phyloP scores from a whole-genome alignment of 2,329 filamentous ascomycete genomes.

The Aspergillus ochraceoroseus region DNA sequence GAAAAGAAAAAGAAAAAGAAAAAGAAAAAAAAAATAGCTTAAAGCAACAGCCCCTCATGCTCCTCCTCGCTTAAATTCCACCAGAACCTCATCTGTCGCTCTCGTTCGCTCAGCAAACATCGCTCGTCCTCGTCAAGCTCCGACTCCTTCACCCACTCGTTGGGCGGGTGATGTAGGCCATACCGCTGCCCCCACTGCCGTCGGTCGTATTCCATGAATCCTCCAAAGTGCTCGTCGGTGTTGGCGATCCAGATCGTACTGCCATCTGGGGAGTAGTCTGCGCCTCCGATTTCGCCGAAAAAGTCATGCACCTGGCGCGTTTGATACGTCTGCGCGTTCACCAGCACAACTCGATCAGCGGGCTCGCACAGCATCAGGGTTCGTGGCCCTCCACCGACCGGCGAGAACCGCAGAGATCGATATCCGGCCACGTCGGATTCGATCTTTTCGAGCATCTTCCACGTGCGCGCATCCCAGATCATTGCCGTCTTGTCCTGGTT shows the following conservation, averaged over 20 bases:
- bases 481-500: slow-evolving; percentile 46
- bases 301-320: slow-evolving; percentile 44
- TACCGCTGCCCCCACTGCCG: slow-evolving; percentile 36
- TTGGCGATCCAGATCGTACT: slow-evolving; percentile 43
- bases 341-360: slow-evolving; percentile 43
- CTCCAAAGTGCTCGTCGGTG: slow-evolving; percentile 42
- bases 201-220: slow-evolving; percentile 44
- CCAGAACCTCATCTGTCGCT: slow-evolving; percentile 34
- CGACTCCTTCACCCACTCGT: slow-evolving; percentile 37
- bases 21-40: slow-evolving; percentile 1
- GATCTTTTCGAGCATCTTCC: slow-evolving; percentile 38
- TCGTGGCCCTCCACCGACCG: slow-evolving; percentile 42
- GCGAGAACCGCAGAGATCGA: slow-evolving; percentile 43
- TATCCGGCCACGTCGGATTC: slow-evolving; percentile 45
- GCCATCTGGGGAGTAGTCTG: slow-evolving; percentile 42
- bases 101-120: slow-evolving; percentile 33
- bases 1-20: neutral
- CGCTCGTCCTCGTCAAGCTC: slow-evolving; percentile 35
- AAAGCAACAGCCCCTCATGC: slow-evolving; percentile 32
- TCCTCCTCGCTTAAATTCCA: slow-evolving; percentile 33
- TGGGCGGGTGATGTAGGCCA: slow-evolving; percentile 33
- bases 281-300: slow-evolving; percentile 45
- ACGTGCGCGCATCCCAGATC: slow-evolving; percentile 45
- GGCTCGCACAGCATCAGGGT: slow-evolving; percentile 43
- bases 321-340: slow-evolving; percentile 43